These are phyloP conservation scores for Biscogniauxia sp. DNA, from an alignment of 2,329 filamentous ascomycete species.

Conservation along the genomic window DNA sequence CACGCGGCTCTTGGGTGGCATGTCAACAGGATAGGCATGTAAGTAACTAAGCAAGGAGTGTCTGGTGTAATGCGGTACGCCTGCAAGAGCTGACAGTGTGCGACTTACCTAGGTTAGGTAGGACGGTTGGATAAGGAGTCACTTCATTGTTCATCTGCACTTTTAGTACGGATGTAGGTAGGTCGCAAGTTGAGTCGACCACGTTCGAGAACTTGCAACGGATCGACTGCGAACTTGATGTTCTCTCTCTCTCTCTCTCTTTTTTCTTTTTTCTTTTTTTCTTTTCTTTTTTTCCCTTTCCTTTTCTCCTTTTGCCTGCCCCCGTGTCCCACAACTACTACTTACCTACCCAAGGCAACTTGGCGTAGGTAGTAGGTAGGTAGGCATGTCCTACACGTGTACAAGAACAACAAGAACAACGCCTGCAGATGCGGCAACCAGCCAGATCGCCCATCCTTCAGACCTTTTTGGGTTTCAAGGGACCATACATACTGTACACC, in stretches of 20 bases:
- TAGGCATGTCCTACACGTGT: neutral
- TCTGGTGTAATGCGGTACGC: neutral
- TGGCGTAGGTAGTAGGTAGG: too few species aligned
- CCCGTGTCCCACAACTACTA: neutral
- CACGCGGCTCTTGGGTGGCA: conserved; percentile 14
- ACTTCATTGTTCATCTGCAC: conserved; percentile 7
- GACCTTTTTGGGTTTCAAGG: conserved; percentile 12
- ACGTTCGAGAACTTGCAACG: neutral
- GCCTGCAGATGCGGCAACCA: conserved; percentile 4
- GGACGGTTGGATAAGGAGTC: conserved; percentile 3
- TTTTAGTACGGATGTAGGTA: neutral
- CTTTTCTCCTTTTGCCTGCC: neutral
- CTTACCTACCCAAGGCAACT: too few species aligned
- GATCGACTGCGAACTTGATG: neutral
- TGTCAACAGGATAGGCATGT: neutral
- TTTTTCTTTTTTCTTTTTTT: neutral
- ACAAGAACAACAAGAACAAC: neutral
- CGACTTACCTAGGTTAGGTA: too few species aligned
- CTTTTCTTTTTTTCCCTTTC: neutral
- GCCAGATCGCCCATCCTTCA: neutral
- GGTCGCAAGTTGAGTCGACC: conserved; percentile 8
- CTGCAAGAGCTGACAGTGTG: conserved; percentile 7
- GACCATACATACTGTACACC: neutral
- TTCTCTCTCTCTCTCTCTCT: neutral
- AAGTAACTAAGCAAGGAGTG: too few species aligned